Evolutionary conservation across 352 stramenopile genomes (phyloP).

Genomic region (Phytopythium litorale): DNA sequence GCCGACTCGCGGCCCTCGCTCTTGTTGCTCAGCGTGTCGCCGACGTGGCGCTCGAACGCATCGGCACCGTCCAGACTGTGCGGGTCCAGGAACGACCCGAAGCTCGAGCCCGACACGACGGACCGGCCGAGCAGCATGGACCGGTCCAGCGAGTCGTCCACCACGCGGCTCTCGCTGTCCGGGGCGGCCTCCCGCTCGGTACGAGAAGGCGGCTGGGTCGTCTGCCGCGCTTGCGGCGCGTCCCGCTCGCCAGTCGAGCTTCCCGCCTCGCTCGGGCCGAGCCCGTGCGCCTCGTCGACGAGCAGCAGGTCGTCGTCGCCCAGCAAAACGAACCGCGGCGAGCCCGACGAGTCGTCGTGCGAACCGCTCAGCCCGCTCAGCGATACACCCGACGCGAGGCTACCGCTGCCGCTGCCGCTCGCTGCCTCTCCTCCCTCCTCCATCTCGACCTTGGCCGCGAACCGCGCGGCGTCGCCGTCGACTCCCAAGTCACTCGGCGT

Average conservation of each 20-base stretch:
- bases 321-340: slow-evolving; percentile 59
- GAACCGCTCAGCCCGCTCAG: slow-evolving; percentile 3
- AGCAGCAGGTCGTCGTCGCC: slow-evolving; percentile 48
- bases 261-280: not conserved
- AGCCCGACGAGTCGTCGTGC: not conserved
- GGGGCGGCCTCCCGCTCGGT: not conserved
- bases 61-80: not conserved
- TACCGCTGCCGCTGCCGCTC: not conserved
- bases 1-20: slow-evolving; percentile 9
- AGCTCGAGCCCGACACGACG: slow-evolving; percentile 19
- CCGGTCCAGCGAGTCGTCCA: slow-evolving; percentile 36
- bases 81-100: not conserved
- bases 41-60: not conserved
- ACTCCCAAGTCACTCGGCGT: slow-evolving; percentile 20
- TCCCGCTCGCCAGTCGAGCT: slow-evolving; percentile 2
- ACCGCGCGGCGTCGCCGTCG: not conserved
- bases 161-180: not conserved
- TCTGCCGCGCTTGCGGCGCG: not conserved
- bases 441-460: not conserved
- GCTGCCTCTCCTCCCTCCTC: not conserved
- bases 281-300: slow-evolving; percentile 3
- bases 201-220: not conserved
- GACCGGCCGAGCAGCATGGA: slow-evolving; percentile 53
- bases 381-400: slow-evolving; percentile 2
- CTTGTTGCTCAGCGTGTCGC: not conserved